Conservation (phyloP, 2,329 filamentous ascomycete genomes). For the Keithomyces neogunnii region DNA sequence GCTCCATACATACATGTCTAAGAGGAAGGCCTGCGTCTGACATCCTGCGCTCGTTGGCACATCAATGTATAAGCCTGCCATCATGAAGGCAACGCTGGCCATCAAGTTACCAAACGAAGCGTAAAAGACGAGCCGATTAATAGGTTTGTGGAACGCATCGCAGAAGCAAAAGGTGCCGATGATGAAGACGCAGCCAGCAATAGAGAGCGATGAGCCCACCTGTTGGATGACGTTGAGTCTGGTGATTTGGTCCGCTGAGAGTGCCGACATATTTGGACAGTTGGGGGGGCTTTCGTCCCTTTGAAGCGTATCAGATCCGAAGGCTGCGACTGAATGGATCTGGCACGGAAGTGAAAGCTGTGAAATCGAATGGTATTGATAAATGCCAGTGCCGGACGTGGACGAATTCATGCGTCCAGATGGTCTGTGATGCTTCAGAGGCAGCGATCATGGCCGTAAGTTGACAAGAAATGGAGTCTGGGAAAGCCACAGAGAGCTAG, state of each 20-base stretch:
- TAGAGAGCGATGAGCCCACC: background rate
- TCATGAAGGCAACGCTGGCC: constrained; percentile 60
- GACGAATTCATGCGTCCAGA: too few relatives aligned
- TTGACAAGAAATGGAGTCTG: too few relatives aligned
- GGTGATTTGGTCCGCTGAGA: background rate
- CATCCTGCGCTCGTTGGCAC: constrained; percentile 38
- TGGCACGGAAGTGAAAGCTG: too few relatives aligned
- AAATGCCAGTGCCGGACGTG: too few relatives aligned
- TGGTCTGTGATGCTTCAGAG: too few relatives aligned
- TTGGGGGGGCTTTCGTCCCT: too few relatives aligned
- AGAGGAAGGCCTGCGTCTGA: constrained; percentile 60
- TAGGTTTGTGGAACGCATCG: constrained; percentile 64
- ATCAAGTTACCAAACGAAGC: constrained; percentile 70
- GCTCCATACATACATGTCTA: constrained; percentile 54
- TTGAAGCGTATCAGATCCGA: too few relatives aligned
- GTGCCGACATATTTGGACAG: too few relatives aligned
- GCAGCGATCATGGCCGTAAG: too few relatives aligned
- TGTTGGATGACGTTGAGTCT: background rate
- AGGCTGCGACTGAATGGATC: too few relatives aligned
- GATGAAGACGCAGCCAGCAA: constrained; percentile 43
- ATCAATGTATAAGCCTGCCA: constrained; percentile 48
- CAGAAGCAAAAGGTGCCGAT: constrained; percentile 57
- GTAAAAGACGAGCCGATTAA: constrained; percentile 74
- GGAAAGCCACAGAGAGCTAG: too few relatives aligned
- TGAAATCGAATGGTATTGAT: too few relatives aligned